Evolutionary conservation across 495 filamentous ascomycete genomes (phyloP).

Genomic region (Zalerion maritima): DNA sequence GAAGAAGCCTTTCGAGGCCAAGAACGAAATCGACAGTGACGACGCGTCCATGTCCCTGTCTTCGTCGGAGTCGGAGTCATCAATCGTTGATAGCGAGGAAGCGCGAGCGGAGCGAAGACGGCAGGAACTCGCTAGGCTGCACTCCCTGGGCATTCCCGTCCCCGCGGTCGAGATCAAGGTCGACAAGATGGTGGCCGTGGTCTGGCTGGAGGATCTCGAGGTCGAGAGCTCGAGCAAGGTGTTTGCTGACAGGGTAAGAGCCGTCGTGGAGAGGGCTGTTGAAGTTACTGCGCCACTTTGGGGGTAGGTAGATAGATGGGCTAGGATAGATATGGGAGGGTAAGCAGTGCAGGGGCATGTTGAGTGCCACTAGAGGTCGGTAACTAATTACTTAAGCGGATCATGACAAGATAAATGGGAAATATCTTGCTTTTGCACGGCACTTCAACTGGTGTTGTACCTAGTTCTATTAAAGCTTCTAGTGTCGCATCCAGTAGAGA

Average conservation of each 20-base stretch:
- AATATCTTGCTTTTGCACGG: too few species aligned
- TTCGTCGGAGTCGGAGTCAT: constrained; percentile 26
- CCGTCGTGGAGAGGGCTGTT: constrained; percentile 82
- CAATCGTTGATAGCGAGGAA: constrained; percentile 9
- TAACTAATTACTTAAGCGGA: too few species aligned
- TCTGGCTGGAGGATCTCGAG: constrained; percentile 84
- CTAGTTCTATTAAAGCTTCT: too few species aligned
- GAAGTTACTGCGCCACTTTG: constrained; percentile 73
- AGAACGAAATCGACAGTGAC: constrained; percentile 15
- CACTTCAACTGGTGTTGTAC: too few species aligned
- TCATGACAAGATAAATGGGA: too few species aligned
- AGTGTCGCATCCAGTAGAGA: too few species aligned
- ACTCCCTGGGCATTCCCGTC: constrained; percentile 68
- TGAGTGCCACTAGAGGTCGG: too few species aligned
- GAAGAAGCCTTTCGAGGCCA: constrained; percentile 9
- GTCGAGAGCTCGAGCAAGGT: constrained; percentile 69
- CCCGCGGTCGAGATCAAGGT: constrained; percentile 79
- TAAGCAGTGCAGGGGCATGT: too few species aligned
- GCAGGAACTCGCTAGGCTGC: constrained; percentile 50
- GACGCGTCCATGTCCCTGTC: too few species aligned
- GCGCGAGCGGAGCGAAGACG: constrained; percentile 24
- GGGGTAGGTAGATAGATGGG: too few species aligned
- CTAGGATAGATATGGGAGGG: too few species aligned
- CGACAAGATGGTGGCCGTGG: constrained; percentile 71
- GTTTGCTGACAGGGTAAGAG: constrained; percentile 64